A percentile compares a stretch with the other conserved stretches of the same genome.
Conservation (phyloP, 768 basidiomycete species). For the Kwoniella sp. region DNA sequence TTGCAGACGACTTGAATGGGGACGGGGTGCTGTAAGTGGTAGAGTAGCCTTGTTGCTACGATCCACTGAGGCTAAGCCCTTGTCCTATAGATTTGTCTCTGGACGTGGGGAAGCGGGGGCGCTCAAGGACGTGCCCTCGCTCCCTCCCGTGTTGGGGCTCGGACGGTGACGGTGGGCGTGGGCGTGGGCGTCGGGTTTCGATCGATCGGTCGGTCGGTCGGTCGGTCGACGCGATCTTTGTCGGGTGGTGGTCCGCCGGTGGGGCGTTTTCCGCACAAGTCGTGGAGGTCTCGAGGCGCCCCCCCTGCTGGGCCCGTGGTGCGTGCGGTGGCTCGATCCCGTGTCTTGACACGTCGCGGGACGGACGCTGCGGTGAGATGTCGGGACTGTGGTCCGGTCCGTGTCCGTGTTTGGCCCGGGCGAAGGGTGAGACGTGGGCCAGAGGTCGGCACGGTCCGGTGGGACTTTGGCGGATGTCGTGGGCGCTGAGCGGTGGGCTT, state of each 20-base stretch:
- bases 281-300: too few relatives aligned
- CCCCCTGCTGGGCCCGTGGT: too few relatives aligned
- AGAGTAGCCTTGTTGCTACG: conserved; percentile 75
- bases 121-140: conserved; percentile 4
- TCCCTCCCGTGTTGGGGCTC: not conserved
- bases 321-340: too few relatives aligned
- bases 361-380: not conserved
- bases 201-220: not conserved
- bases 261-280: too few relatives aligned
- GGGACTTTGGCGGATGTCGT: too few relatives aligned
- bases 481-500: too few relatives aligned
- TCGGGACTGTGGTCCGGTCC: too few relatives aligned
- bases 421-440: not conserved
- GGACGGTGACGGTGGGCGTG: too few relatives aligned
- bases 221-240: too few relatives aligned
- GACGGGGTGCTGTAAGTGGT: conserved; percentile 66
- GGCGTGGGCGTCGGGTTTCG: not conserved
- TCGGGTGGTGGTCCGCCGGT: too few relatives aligned
- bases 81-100: conserved; percentile 63
- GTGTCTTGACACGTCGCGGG: too few relatives aligned
- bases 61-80: conserved; percentile 72
- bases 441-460: too few relatives aligned
- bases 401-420: not conserved
- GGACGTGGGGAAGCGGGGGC: conserved; percentile 8
- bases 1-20: conserved; percentile 73